Base-by-base conservation (phyloP, 768 basidiomycete genomes). In the Crassisporium funariophilum region DNA sequence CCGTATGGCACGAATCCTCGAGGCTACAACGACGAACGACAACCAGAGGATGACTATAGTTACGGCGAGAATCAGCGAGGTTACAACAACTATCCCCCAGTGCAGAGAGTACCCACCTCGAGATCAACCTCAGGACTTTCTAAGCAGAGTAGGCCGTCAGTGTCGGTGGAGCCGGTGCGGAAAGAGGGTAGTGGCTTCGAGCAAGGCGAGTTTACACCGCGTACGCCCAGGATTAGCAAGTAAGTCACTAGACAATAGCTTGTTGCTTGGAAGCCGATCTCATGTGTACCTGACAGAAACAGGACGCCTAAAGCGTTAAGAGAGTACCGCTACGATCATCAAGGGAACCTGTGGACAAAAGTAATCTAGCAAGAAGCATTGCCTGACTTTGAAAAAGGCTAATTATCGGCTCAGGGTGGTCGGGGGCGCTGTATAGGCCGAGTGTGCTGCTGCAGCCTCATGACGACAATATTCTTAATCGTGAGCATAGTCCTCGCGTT, bases 381-480 rank as follows among this genome's bases (percentile, higher is more conserved):
- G n/a, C n/a, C n/a, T n/a, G n/a, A n/a, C n/a, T n/a, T n/a, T n/a
- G n/a, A n/a, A n/a, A n/a, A n/a, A n/a, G 17, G 29, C 43, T 35
- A 39, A 46, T 33, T 5, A 8, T 11, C 8, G 44, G 16, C 27
- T n/a, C 29, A 86, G 84, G 86, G 88, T 12, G 70, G 82, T 44
- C 69, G 84, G 47, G 75, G 69, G 21, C 63, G 81, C 15, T 86
- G 83, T 61, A 62, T 81, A 29, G 82, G 84, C 42, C 67, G 90
- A 53, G 85, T 91, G 65, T 85, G 79, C 63, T 88, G 83, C 57
- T 93, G 90, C 66, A 83, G 84, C 10, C 39, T 91, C 16, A 74
- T 91, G 76, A 79, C 81, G 12, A 56, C 70, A 9, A 44, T 88
- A 27, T 81, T 92, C 61, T 58, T 92, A 22, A 54, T 90, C 40